phyloP scores from a whole-genome alignment of 176 grass and related monocot species.

The Leersia perrieri region DNA sequence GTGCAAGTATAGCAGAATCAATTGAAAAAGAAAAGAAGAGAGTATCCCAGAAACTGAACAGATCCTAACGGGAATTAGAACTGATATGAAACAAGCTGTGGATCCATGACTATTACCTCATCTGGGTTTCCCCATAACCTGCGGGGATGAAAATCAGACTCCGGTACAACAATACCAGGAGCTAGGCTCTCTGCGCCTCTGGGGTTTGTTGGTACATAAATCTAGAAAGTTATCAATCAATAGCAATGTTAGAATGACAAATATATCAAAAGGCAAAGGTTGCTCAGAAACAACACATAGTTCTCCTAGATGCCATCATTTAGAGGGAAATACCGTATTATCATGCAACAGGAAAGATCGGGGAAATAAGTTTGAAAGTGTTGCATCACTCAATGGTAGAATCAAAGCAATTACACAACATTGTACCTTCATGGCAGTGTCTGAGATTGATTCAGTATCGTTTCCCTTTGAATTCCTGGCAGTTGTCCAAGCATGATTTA shows the following conservation, averaged over 20 bases:
- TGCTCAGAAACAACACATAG: background rate
- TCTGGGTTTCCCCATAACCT: conserved; percentile 69
- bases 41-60: background rate
- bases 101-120: conserved; percentile 48
- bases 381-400: background rate
- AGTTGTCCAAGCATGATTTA: conserved; percentile 63
- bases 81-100: background rate
- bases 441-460: conserved; percentile 45
- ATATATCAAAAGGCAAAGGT: background rate
- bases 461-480: conserved; percentile 46
- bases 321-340: background rate
- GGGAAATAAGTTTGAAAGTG: background rate
- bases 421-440: conserved; percentile 46
- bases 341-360: background rate
- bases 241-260: background rate
- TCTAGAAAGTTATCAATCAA: conserved; percentile 19
- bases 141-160: conserved; percentile 67
- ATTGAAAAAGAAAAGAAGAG: background rate
- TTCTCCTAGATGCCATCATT: background rate
- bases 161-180: conserved; percentile 57
- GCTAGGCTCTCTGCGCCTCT: conserved; percentile 66
- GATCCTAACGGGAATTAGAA: background rate
- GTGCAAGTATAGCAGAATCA: background rate
- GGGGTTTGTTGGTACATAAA: conserved; percentile 69
- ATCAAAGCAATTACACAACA: background rate